These are phyloP conservation scores for Diaporthe sp. DNA, from an alignment of 2,329 filamentous ascomycete species.

Conservation along the genomic window DNA sequence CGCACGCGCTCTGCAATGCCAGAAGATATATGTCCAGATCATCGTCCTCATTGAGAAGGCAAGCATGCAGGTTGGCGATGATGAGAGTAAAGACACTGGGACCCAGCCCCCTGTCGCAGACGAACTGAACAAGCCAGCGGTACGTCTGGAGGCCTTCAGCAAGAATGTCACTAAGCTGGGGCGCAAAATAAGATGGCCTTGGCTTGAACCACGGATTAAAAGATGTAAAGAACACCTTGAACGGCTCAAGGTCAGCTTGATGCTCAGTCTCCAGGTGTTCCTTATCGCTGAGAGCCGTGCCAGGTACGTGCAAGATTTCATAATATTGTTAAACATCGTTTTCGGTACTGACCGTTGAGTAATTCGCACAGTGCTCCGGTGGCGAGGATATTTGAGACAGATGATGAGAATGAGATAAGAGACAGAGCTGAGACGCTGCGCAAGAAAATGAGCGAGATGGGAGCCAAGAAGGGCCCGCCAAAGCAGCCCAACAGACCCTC, in stretches of 20 bases:
- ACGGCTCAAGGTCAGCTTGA: neutral
- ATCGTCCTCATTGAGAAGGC: constrained; percentile 5
- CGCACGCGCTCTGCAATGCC: neutral
- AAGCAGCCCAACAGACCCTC: neutral
- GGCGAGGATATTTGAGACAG: neutral
- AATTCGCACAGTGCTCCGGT: neutral
- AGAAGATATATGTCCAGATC: constrained; percentile 11
- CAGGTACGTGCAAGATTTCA: neutral
- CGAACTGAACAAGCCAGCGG: neutral
- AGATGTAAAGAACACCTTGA: neutral
- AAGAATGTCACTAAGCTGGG: constrained; percentile 5
- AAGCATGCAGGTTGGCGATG: neutral
- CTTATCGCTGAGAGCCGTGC: neutral
- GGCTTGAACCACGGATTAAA: constrained; percentile 12
- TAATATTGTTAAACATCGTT: too few relatives aligned
- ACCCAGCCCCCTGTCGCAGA: neutral
- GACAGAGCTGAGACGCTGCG: neutral
- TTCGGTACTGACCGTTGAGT: neutral
- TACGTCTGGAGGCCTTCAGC: neutral
- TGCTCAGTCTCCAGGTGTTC: constrained; percentile 1
- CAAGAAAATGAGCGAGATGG: neutral
- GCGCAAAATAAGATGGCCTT: constrained; percentile 8
- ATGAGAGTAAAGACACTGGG: neutral
- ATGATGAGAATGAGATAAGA: neutral
- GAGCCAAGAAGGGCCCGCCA: too few relatives aligned